phyloP scores from a whole-genome alignment of 1,139 yeast genomes.

The Geotrichum citri-aurantii region DNA sequence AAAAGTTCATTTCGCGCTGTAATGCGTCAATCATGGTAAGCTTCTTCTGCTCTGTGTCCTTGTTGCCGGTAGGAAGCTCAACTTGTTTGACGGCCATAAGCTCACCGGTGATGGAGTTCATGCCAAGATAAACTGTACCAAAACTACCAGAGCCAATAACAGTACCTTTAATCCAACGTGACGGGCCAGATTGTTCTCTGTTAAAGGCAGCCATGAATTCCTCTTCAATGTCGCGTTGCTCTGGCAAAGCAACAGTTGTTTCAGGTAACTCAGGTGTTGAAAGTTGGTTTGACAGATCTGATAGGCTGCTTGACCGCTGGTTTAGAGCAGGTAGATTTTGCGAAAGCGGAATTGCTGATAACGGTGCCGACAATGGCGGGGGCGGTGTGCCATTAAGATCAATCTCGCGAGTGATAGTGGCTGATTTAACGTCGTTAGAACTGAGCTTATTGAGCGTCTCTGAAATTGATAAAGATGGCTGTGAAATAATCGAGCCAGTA shows the following conservation, averaged over 20 bases:
- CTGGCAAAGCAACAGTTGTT: neutral
- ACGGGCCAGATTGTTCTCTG: conserved; percentile 44
- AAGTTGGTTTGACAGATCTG: conserved; percentile 6
- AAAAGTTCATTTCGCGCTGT: conserved; percentile 73
- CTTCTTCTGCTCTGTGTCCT: conserved; percentile 43
- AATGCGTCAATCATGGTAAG: conserved; percentile 72
- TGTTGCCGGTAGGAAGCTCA: conserved; percentile 46
- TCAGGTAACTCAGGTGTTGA: conserved; percentile 1
- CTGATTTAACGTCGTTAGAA: neutral
- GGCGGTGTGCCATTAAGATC: neutral
- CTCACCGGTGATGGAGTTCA: conserved; percentile 90
- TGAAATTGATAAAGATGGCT: conserved; percentile 1
- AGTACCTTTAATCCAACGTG: conserved; percentile 90
- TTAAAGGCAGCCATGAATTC: conserved; percentile 39
- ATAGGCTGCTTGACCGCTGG: conserved; percentile 18
- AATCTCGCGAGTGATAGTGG: neutral
- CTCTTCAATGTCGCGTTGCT: conserved; percentile 23
- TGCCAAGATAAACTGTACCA: conserved; percentile 88
- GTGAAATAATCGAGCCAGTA: neutral
- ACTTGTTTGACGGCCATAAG: conserved; percentile 97
- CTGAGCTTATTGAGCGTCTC: neutral
- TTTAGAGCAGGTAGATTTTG: neutral
- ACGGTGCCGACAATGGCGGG: neutral
- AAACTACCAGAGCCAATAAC: conserved; percentile 92
- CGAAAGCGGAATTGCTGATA: neutral